These are phyloP conservation scores for Neolentinus lepideus DNA, from an alignment of 1,284 basidiomycete genomes.

Conservation along the genomic window DNA sequence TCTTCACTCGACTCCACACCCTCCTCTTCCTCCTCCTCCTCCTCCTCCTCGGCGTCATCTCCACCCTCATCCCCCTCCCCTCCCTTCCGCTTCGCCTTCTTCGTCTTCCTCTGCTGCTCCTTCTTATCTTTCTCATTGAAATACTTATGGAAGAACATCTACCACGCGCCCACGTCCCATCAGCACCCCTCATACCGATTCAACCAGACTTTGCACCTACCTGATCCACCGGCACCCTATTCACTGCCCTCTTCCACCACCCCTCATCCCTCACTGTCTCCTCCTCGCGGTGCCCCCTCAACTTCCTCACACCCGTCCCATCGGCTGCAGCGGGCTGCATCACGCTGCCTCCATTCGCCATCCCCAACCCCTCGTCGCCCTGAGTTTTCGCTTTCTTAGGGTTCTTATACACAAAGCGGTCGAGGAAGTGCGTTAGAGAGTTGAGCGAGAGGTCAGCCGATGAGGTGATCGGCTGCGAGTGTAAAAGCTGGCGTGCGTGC, in stretches of 20 bases:
- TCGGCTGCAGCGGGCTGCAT: slow-evolving; percentile 86
- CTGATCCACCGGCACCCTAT: slow-evolving; percentile 86
- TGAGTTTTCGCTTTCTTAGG: slow-evolving; percentile 72
- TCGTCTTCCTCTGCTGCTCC: slow-evolving; percentile 40
- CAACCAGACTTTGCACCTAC: slow-evolving; percentile 29
- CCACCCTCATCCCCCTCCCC: slow-evolving; percentile 19
- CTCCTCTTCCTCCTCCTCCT: slow-evolving; percentile 23
- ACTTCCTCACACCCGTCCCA: slow-evolving; percentile 63
- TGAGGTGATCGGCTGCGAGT: slow-evolving; percentile 38
- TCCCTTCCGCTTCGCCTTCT: slow-evolving; percentile 33
- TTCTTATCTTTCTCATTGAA: slow-evolving; percentile 57
- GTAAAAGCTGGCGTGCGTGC: slow-evolving; percentile 79
- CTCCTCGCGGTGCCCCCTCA: slow-evolving; percentile 21
- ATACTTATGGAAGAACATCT: slow-evolving; percentile 66
- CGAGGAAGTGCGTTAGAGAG: slow-evolving; percentile 84
- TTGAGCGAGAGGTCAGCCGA: slow-evolving; percentile 4
- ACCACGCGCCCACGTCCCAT: slow-evolving; percentile 3
- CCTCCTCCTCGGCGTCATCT: slow-evolving; percentile 15
- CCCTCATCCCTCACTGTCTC: slow-evolving; percentile 69
- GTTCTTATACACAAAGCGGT: slow-evolving; percentile 68
- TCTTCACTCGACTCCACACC: slow-evolving; percentile 28
- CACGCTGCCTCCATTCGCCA: slow-evolving; percentile 66
- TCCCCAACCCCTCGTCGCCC: not conserved
- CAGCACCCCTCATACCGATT: not conserved
- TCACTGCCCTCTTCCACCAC: slow-evolving; percentile 71